Conservation (phyloP, 352 stramenopile species). For the Aphanomyces invadans region DNA sequence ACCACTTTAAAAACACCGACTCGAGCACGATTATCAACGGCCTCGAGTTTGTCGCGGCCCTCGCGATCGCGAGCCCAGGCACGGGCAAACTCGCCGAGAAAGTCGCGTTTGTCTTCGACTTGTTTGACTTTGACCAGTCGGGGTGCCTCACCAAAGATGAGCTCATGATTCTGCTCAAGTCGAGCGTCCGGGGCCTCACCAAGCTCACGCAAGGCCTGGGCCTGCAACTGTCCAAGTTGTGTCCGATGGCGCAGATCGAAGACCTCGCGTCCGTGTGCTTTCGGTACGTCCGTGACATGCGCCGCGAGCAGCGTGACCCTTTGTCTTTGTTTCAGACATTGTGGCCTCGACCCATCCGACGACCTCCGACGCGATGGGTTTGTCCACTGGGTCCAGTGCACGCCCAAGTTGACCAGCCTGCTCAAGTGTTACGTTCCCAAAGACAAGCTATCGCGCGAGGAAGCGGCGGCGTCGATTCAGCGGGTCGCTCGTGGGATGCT, state of each 20-base stretch:
- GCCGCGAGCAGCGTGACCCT: no score
- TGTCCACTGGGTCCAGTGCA: slow-evolving; percentile 53
- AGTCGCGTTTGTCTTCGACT: slow-evolving; percentile 49
- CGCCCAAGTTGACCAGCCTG: slow-evolving; percentile 61
- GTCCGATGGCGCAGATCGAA: slow-evolving; percentile 50
- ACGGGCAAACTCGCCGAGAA: slow-evolving; percentile 59
- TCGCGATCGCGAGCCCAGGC: slow-evolving; percentile 36
- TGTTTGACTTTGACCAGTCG: slow-evolving; percentile 71
- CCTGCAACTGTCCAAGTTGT: slow-evolving; percentile 42
- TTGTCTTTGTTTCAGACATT: slow-evolving; percentile 25
- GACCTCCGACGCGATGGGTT: slow-evolving; percentile 48
- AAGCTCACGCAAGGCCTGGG: slow-evolving; percentile 58
- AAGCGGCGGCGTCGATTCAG: slow-evolving; percentile 46
- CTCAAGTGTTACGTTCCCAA: slow-evolving; percentile 62
- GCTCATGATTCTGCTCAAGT: slow-evolving; percentile 68
- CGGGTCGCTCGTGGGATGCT: slow-evolving; percentile 49
- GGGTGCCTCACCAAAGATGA: slow-evolving; percentile 63
- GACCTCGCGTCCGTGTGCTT: slow-evolving; percentile 61
- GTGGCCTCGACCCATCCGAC: slow-evolving; percentile 59
- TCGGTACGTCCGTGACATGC: slow-evolving; percentile 6
- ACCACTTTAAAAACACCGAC: slow-evolving; percentile 56
- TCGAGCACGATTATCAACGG: slow-evolving; percentile 56
- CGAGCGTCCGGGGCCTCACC: slow-evolving; percentile 48
- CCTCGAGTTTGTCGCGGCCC: slow-evolving; percentile 53
- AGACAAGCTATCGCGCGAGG: slow-evolving; percentile 49